Evolutionary conservation across 169 alveolate genomes (phyloP).

Genomic region (Cryptosporidium andersoni): DNA sequence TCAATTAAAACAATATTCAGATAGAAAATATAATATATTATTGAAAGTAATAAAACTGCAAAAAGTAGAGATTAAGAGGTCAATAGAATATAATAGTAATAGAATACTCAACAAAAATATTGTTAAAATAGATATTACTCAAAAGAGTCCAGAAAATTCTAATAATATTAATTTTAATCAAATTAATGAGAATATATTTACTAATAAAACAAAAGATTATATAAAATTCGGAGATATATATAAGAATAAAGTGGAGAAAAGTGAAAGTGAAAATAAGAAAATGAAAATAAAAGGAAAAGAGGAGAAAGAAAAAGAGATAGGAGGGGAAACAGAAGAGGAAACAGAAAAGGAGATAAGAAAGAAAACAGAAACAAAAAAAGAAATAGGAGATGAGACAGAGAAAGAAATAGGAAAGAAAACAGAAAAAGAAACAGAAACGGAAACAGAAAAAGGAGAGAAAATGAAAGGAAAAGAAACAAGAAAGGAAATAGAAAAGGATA

Average conservation of each 20-base stretch:
- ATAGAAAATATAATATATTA: too few relatives aligned
- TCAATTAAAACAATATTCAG: background rate
- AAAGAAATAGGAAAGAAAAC: background rate
- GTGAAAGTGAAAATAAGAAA: background rate
- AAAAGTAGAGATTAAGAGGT: background rate
- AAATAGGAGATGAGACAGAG: background rate
- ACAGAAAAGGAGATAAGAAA: background rate
- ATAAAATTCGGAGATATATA: background rate
- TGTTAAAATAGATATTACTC: too few relatives aligned
- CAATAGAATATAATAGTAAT: too few relatives aligned
- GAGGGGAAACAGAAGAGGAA: conserved; percentile 10
- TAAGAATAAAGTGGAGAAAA: background rate
- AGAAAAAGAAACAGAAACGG: background rate
- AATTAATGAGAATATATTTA: background rate
- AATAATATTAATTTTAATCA: background rate
- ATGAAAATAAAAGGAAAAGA: too few relatives aligned
- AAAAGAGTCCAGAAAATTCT: background rate
- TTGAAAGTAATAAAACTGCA: conserved; percentile 50
- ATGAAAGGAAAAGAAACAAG: background rate
- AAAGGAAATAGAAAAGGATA: background rate
- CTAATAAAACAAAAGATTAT: background rate
- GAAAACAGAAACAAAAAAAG: background rate
- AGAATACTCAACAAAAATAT: too few relatives aligned
- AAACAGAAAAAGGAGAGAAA: background rate
- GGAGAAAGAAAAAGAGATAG: too few relatives aligned